A percentile compares a stretch with the other conserved stretches of the same genome.
phyloP scores from a whole-genome alignment of 169 alveolate species.

The Plasmodium cynomolgi region DNA sequence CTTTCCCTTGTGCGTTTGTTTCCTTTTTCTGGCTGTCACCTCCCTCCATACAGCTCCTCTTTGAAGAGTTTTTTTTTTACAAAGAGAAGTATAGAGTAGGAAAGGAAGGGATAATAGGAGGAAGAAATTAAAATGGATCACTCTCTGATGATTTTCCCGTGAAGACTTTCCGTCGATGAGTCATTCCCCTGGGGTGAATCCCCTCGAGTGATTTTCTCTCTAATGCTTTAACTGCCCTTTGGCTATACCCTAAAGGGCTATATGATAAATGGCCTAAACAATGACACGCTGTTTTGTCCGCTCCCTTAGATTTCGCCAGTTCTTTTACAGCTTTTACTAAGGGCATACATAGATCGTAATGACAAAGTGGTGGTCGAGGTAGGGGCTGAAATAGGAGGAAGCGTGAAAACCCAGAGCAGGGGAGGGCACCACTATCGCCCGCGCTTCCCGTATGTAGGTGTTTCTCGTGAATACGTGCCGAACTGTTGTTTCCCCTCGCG shows the following conservation, averaged over 20 bases:
- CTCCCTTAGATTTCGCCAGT: not conserved
- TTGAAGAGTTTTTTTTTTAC: not conserved
- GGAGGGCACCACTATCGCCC: not conserved
- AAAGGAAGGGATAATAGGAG: not conserved
- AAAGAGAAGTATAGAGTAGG: not conserved
- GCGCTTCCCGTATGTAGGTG: not conserved
- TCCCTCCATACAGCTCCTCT: not conserved
- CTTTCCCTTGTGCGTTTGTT: not conserved
- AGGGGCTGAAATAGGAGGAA: not conserved
- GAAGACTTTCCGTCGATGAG: not conserved
- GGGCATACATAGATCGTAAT: not conserved
- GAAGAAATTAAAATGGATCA: not conserved
- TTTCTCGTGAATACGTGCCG: too few relatives aligned
- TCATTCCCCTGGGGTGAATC: not conserved
- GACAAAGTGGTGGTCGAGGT: not conserved
- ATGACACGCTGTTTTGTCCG: not conserved
- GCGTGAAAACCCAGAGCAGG: not conserved
- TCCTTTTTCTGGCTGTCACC: not conserved
- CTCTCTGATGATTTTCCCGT: not conserved
- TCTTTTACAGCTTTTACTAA: not conserved
- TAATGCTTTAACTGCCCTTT: not conserved
- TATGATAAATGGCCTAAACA: not conserved
- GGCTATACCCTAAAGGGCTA: not conserved
- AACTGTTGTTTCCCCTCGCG: not conserved
- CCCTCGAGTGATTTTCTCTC: not conserved